Base-by-base conservation (phyloP, 345 rosid species). In the Physaria fendleri region DNA sequence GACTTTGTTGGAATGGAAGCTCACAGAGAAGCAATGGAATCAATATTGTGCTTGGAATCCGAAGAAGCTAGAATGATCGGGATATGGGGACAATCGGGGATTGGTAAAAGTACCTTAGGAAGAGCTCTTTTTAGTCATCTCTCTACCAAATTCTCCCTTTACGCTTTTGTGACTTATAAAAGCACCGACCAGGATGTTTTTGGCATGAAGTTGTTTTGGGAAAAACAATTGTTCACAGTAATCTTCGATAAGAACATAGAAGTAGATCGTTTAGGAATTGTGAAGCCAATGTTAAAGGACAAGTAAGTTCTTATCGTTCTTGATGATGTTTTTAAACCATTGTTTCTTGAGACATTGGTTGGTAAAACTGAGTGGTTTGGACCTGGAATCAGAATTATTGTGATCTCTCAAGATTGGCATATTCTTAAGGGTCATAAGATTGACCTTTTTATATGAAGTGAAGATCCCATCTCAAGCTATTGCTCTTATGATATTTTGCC, bases 51-150 rank as follows among this genome's bases (percentile, higher is more conserved):
- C 14, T 27, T 45, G 5, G 41, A 16, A 1, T 34, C 46, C 0
- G 10, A 4, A 1, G 73, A 41, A 15, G 52, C 66, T 18, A 48
- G 4, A 45, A 48, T 50, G 21, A 14, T 73, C 0, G 80, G 84
- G 5, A 72, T 79, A n/a, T 29, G 27, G 32, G 82, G 82, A 0
- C 43, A 69, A 52, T 70, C 76, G 12, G 81, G 86, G 3, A 61
- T 72, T 0, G 81, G 85, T 3, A 78, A 81, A 57, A 81, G 75
- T 4, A 73, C 83, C 17, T 33, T 74, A n/a, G 78, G 6, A 41
- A 41, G n/a, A 41, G 23, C 10, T 8, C 20, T 18, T 2, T 47
- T 1, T 13, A 8, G 13, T 4, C 53, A 47, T 69, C 61, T 22
- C 25, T 74, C 4, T 6, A 40, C n/a, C 27, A 12, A 40, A 16